phyloP scores from a whole-genome alignment of 2,329 filamentous ascomycete species.

The Fusarium fujikuroi region DNA sequence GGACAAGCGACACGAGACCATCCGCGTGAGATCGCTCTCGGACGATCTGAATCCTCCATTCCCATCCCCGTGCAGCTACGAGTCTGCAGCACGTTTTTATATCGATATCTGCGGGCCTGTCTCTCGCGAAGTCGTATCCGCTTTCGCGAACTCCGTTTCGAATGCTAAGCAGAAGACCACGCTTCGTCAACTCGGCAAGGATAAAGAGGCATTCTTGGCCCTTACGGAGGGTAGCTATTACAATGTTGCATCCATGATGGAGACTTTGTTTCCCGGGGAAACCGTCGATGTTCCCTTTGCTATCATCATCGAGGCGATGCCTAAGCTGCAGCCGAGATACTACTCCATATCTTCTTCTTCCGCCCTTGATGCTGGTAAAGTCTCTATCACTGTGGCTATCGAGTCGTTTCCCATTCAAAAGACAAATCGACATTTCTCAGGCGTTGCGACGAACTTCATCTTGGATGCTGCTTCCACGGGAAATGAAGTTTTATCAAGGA shows the following conservation, averaged over 20 bases:
- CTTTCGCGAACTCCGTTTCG: not conserved
- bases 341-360: not conserved
- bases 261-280: not conserved
- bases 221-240: fast-evolving
- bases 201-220: not conserved
- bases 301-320: not conserved
- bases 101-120: not conserved
- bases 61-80: not conserved
- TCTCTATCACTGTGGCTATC: not conserved
- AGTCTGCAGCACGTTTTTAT: fast-evolving
- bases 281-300: fast-evolving
- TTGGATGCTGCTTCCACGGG: not conserved
- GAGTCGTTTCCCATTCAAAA: not conserved
- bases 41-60: fast-evolving
- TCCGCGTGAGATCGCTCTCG: fast-evolving
- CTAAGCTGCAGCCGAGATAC: not conserved
- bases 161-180: not conserved
- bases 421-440: fast-evolving
- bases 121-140: fast-evolving
- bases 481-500: not conserved
- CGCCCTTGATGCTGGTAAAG: fast-evolving
- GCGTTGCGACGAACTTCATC: not conserved
- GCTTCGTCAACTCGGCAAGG: not conserved
- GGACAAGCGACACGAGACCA: no score
- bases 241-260: not conserved